A percentile compares a stretch with the other conserved stretches of the same genome.
phyloP scores from a whole-genome alignment of 2,329 filamentous ascomycete genomes.

The Botrytis porri region DNA sequence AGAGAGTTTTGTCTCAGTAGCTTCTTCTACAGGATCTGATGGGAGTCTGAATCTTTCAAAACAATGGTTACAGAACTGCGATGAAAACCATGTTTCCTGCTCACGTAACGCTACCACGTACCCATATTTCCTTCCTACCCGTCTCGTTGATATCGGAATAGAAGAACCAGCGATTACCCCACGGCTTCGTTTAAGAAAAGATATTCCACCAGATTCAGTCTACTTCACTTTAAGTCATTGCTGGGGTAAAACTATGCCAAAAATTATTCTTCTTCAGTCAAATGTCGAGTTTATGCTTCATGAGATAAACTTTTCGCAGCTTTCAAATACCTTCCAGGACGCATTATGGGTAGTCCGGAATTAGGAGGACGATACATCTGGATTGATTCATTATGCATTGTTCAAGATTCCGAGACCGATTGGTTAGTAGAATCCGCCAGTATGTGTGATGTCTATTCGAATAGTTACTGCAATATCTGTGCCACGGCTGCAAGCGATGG shows the following conservation, averaged over 20 bases:
- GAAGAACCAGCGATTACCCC: neutral
- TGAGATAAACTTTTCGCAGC: neutral
- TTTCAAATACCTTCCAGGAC: neutral
- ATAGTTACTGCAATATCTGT: neutral
- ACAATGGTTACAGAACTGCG: neutral
- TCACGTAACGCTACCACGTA: neutral
- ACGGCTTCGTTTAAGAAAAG: neutral
- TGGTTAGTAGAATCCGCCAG: neutral
- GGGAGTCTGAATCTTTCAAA: neutral
- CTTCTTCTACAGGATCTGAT: neutral
- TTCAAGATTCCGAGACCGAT: neutral
- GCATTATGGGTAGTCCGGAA: neutral
- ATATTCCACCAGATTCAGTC: neutral
- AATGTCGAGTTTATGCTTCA: neutral
- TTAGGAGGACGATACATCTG: neutral
- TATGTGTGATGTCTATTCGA: neutral
- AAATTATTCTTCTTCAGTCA: neutral
- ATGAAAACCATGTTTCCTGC: neutral
- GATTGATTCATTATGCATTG: neutral
- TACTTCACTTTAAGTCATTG: neutral
- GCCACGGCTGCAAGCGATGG: neutral
- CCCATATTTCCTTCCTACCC: neutral
- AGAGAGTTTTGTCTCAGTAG: neutral
- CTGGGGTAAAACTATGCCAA: rapidly evolving
- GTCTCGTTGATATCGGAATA: neutral